Conservation (phyloP, 2,329 filamentous ascomycete genomes). For the Fusarium sp. region DNA sequence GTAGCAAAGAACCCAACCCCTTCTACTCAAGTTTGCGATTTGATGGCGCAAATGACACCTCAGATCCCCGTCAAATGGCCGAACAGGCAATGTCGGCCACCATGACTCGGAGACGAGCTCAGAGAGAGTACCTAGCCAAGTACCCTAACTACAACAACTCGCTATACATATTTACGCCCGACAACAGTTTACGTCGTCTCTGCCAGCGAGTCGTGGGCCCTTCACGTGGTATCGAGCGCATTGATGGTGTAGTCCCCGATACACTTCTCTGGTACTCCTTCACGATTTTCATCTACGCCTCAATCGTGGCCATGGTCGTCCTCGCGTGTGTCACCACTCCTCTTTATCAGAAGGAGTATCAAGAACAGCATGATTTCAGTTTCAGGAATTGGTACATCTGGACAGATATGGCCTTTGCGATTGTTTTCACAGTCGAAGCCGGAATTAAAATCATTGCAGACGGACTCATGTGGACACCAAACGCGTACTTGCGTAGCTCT, state of each 20-base stretch:
- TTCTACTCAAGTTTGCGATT: constrained; percentile 87
- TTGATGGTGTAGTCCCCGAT: constrained; percentile 91
- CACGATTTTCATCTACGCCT: constrained; percentile 92
- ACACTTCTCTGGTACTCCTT: constrained; percentile 93
- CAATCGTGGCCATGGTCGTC: constrained; percentile 97
- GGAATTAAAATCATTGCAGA: constrained; percentile 94
- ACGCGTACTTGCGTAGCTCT: constrained; percentile 95
- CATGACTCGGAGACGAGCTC: constrained; percentile 86
- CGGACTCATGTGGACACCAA: constrained; percentile 95
- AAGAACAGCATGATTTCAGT: constrained; percentile 71
- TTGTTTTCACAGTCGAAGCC: constrained; percentile 88
- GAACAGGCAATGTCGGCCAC: constrained; percentile 89
- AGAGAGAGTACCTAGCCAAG: constrained; percentile 89
- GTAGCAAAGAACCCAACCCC: constrained; percentile 86
- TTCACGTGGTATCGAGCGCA: constrained; percentile 86
- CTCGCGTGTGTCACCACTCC: constrained; percentile 95
- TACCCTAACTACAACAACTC: constrained; percentile 95
- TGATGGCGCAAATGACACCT: constrained; percentile 80
- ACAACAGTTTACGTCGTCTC: constrained; percentile 82
- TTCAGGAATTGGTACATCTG: constrained; percentile 93
- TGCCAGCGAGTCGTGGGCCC: constrained; percentile 95
- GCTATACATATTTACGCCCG: constrained; percentile 86
- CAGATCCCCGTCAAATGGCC: constrained; percentile 90
- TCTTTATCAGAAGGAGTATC: constrained; percentile 92
- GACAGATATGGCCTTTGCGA: constrained; percentile 90